Conservation (phyloP, 805 yeast species). For the Candida cerambycidarum region DNA sequence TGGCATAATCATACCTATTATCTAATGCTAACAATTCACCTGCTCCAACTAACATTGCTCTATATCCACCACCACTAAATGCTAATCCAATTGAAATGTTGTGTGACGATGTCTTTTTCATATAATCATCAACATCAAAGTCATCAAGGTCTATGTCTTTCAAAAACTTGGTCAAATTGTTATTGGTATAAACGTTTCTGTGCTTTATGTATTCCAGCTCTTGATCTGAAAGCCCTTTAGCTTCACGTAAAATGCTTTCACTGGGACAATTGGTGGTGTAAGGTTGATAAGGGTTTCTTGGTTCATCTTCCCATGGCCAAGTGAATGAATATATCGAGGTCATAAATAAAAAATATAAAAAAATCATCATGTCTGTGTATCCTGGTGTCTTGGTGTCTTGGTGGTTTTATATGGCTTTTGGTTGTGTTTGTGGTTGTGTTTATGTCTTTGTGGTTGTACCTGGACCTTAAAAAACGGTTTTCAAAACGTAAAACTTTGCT, state of each 20-base stretch:
- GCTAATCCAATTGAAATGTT: slow-evolving; percentile 27
- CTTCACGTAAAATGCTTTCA: slow-evolving; percentile 25
- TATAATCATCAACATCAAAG: slow-evolving; percentile 32
- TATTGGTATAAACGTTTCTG: slow-evolving; percentile 30
- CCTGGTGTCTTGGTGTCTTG: no score
- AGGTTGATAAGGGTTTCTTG: slow-evolving; percentile 30
- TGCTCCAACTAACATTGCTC: slow-evolving; percentile 43
- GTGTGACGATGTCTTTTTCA: slow-evolving; percentile 22
- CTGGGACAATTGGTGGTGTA: slow-evolving; percentile 30
- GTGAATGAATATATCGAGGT: neutral
- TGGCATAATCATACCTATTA: slow-evolving; percentile 29
- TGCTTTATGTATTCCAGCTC: slow-evolving; percentile 28
- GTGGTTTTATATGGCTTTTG: no score
- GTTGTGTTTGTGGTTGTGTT: no score
- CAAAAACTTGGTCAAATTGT: slow-evolving; percentile 28
- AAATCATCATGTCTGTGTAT: neutral
- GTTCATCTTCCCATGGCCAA: slow-evolving; percentile 15
- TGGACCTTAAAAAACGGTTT: no score
- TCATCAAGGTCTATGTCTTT: slow-evolving; percentile 29
- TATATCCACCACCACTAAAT: slow-evolving; percentile 34
- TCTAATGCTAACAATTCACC: slow-evolving; percentile 44
- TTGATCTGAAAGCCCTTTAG: slow-evolving; percentile 20
- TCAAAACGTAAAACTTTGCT: no score
- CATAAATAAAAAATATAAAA: neutral
- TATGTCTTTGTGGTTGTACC: no score